Conservation (phyloP, 1,284 basidiomycete genomes). For the Uromyces viciae-fabae region DNA sequence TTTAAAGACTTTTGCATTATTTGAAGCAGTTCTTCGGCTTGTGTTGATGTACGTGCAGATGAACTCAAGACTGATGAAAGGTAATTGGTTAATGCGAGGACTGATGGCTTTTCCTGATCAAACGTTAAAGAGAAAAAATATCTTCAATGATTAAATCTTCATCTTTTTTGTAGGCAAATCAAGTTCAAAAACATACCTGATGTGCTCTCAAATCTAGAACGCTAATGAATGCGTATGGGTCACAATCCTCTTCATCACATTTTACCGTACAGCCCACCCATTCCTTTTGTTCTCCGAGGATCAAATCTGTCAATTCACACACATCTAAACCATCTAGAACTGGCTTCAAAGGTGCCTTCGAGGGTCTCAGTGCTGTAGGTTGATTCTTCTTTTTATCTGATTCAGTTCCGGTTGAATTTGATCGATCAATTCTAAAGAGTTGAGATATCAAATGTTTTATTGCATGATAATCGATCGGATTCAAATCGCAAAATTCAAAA, state of each 20-base stretch:
- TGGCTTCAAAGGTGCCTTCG: conserved; percentile 21
- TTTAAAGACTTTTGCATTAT: background rate
- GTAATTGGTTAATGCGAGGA: conserved; percentile 29
- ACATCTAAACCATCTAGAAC: conserved; percentile 32
- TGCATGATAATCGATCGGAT: conserved; percentile 35
- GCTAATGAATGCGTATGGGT: conserved; percentile 43
- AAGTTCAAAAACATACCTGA: conserved; percentile 15
- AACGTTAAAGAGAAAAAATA: background rate
- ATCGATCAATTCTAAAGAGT: conserved; percentile 24
- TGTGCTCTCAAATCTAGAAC: conserved; percentile 36
- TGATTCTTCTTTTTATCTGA: background rate
- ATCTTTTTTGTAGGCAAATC: background rate
- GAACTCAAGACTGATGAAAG: conserved; percentile 20
- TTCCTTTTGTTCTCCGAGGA: conserved; percentile 41
- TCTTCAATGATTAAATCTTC: background rate
- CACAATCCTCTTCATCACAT: conserved; percentile 37
- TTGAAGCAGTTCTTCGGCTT: conserved; percentile 11
- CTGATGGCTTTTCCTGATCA: conserved; percentile 22
- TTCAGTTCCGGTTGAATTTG: background rate
- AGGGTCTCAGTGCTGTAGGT: conserved; percentile 7
- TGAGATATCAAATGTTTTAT: conserved; percentile 39
- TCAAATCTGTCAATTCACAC: conserved; percentile 17
- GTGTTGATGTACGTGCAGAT: background rate
- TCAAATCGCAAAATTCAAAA: conserved; percentile 41
- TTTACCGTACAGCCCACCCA: conserved; percentile 42